Conservation (phyloP, 805 yeast species). For the Kazachstania psychrophila region DNA sequence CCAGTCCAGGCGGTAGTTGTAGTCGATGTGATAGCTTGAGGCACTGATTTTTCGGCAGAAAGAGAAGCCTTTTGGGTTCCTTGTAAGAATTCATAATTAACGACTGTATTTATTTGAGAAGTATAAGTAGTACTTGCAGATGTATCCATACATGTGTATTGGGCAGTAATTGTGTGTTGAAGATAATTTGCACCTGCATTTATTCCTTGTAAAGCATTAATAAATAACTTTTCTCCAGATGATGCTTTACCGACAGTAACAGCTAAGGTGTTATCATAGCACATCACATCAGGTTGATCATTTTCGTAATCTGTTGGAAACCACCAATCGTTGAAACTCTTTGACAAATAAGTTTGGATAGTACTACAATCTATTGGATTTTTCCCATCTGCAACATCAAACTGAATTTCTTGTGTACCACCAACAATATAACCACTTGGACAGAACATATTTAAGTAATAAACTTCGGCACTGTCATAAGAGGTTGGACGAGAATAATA, state of each 20-base stretch:
- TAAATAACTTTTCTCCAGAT: conserved; percentile 25
- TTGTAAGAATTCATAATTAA: conserved; percentile 5
- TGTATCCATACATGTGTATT: conserved; percentile 25
- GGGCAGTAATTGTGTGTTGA: conserved; percentile 14
- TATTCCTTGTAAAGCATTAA: conserved; percentile 28
- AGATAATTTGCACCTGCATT: conserved; percentile 15
- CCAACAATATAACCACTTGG: conserved; percentile 22
- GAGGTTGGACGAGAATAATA: conserved; percentile 28
- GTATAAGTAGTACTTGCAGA: conserved; percentile 18
- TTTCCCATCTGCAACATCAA: conserved; percentile 28
- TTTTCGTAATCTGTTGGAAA: conserved; percentile 21
- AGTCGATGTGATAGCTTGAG: conserved; percentile 3
- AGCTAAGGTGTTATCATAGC: conserved; percentile 18
- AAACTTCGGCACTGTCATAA: conserved; percentile 26
- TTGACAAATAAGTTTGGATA: conserved; percentile 17
- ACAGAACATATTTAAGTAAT: conserved; percentile 30
- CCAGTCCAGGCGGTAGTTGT: conserved; percentile 16
- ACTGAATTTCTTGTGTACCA: conserved; percentile 22
- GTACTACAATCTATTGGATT: conserved; percentile 31
- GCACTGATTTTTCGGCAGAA: not conserved
- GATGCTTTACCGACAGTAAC: conserved; percentile 16
- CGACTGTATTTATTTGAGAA: conserved; percentile 9
- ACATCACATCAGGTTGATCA: conserved; percentile 13
- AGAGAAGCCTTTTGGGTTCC: not conserved
- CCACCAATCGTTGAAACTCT: conserved; percentile 30